Percentiles rank a stretch among this genome's conserved stretches.
Conservation (phyloP, 768 basidiomycete species). For the Naematelia aurantialba region DNA sequence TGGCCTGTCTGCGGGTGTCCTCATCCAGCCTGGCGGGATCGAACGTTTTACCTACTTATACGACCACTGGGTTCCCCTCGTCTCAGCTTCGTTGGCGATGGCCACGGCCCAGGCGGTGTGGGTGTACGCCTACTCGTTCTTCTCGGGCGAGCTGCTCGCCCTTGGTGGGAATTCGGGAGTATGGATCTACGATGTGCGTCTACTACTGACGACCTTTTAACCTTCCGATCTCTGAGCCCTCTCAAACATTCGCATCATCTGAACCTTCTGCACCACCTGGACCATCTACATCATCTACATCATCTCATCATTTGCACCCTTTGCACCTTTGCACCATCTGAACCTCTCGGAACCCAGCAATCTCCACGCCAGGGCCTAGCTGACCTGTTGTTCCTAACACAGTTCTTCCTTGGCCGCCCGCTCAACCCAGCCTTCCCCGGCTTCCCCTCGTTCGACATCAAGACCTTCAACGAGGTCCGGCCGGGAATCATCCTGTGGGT, state of each 20-base stretch:
- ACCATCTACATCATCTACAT: too few relatives aligned
- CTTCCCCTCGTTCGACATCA: slow-evolving; percentile 62
- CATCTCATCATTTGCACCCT: too few relatives aligned
- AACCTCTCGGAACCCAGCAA: background rate
- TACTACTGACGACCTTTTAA: background rate
- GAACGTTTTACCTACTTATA: slow-evolving; percentile 82
- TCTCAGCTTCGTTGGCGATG: slow-evolving; percentile 78
- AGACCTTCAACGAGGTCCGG: slow-evolving; percentile 76
- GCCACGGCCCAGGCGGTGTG: slow-evolving; percentile 67
- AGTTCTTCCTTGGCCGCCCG: slow-evolving; percentile 55
- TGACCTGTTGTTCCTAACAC: background rate
- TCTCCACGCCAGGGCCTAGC: background rate
- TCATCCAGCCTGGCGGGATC: slow-evolving; percentile 67
- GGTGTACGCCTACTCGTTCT: slow-evolving; percentile 71
- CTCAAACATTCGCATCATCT: too few relatives aligned
- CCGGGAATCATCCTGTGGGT: slow-evolving; percentile 91
- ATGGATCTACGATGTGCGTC: slow-evolving; percentile 79
- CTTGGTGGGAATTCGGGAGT: slow-evolving; percentile 89
- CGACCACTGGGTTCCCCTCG: slow-evolving; percentile 83
- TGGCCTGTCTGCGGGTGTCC: slow-evolving; percentile 65
- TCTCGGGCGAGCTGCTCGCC: slow-evolving; percentile 68
- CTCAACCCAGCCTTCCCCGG: slow-evolving; percentile 65
- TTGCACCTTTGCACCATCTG: too few relatives aligned
- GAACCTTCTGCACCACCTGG: too few relatives aligned
- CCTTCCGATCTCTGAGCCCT: too few relatives aligned